phyloP scores from a whole-genome alignment of 495 filamentous ascomycete genomes.

The Penicillium longicatenatum region DNA sequence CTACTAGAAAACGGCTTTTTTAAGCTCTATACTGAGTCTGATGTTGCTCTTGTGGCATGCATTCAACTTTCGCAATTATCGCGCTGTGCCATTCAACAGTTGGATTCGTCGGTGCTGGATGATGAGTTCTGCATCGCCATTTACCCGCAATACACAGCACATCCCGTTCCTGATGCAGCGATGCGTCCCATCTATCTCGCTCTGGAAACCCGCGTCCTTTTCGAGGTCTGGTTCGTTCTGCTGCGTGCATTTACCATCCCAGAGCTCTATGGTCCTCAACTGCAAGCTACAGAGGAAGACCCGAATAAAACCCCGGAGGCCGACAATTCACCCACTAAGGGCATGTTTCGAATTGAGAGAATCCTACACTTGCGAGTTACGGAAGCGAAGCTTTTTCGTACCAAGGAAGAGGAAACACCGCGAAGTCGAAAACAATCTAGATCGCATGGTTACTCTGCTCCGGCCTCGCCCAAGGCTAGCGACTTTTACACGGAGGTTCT shows the following conservation, averaged over 20 bases:
- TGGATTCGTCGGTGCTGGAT: slow-evolving; percentile 90
- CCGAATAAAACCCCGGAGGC: slow-evolving; percentile 28
- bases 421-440: slow-evolving; percentile 44
- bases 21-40: slow-evolving; percentile 82
- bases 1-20: slow-evolving; percentile 95
- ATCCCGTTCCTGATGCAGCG: slow-evolving; percentile 53
- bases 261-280: slow-evolving; percentile 76
- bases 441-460: slow-evolving; percentile 34
- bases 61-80: slow-evolving; percentile 90
- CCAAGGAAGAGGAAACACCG: slow-evolving; percentile 33
- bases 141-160: slow-evolving; percentile 76
- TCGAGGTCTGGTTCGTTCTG: slow-evolving; percentile 97
- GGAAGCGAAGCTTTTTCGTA: slow-evolving; percentile 57
- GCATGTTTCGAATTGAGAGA: slow-evolving; percentile 70
- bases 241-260: slow-evolving; percentile 91
- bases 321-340: slow-evolving; percentile 30
- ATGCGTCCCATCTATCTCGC: slow-evolving; percentile 71
- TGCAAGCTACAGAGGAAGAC: slow-evolving; percentile 26
- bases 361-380: slow-evolving; percentile 59
- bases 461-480: slow-evolving; percentile 33
- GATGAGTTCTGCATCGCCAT: slow-evolving; percentile 95
- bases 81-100: slow-evolving; percentile 82
- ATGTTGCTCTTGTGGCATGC: slow-evolving; percentile 73
- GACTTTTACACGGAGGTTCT: slow-evolving; percentile 89
- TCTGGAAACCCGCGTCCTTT: slow-evolving; percentile 82